Conservation (phyloP, 179 eudicot genomes). For the Actinidia chinensis region DNA sequence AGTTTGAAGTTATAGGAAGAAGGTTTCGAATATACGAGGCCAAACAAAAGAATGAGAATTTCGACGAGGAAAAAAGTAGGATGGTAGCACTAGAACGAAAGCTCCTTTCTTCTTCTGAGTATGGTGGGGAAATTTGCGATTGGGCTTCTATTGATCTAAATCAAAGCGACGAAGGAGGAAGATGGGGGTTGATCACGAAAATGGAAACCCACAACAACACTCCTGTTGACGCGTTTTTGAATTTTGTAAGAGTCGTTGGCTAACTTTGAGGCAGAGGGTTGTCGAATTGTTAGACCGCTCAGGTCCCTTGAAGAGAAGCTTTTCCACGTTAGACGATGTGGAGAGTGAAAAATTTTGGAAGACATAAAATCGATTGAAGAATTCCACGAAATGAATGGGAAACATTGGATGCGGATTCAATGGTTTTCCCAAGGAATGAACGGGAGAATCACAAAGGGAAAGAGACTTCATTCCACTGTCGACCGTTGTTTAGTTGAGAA, state of each 20-base stretch:
- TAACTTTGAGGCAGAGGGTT: conserved; percentile 53
- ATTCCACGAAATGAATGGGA: conserved; percentile 30
- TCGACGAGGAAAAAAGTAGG: conserved; percentile 30
- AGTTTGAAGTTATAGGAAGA: conserved; percentile 64
- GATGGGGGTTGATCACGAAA: conserved; percentile 30
- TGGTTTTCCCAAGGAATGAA: no score
- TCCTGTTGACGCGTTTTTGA: conserved; percentile 50
- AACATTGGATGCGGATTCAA: conserved; percentile 29
- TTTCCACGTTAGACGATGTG: conserved; percentile 34
- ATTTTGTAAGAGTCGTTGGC: conserved; percentile 44
- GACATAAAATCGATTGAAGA: conserved; percentile 43
- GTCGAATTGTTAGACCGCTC: conserved; percentile 44
- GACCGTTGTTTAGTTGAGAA: conserved; percentile 48
- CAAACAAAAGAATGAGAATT: conserved; percentile 36
- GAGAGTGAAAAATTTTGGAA: conserved; percentile 37
- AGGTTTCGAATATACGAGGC: conserved; percentile 59
- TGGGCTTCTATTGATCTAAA: conserved; percentile 35
- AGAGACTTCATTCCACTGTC: conserved; percentile 71
- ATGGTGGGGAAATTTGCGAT: conserved; percentile 46
- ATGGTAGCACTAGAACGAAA: conserved; percentile 28
- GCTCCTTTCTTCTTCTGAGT: conserved; percentile 36
- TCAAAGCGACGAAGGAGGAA: conserved; percentile 38
- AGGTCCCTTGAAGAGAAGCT: conserved; percentile 55
- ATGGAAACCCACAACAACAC: conserved; percentile 41
- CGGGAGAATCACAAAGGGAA: conserved; percentile 59